A percentile compares a stretch with the other conserved stretches of the same genome.
phyloP scores from a whole-genome alignment of 495 filamentous ascomycete species.

The Penicillium silybi region DNA sequence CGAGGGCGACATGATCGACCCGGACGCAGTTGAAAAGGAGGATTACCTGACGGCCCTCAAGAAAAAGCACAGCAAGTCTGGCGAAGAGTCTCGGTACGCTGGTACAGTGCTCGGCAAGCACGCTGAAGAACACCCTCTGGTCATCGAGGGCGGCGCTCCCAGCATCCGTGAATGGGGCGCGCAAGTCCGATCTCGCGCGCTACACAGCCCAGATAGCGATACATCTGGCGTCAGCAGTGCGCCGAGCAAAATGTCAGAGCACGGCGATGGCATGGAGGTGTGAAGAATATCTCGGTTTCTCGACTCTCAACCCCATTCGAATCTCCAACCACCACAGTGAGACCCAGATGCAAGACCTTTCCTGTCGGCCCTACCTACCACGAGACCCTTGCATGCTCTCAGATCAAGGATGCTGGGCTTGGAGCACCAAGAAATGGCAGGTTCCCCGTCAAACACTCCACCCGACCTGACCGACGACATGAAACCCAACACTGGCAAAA shows the following conservation, averaged over 20 bases:
- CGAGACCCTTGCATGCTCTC: not conserved
- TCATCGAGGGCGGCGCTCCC: constrained; percentile 68
- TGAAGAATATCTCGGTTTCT: constrained; percentile 15
- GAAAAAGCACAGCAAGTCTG: constrained; percentile 79
- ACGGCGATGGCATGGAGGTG: constrained; percentile 33
- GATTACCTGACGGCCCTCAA: constrained; percentile 78
- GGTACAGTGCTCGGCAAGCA: constrained; percentile 73
- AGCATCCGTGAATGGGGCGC: constrained; percentile 64
- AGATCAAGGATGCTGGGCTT: not conserved
- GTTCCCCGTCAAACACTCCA: not conserved
- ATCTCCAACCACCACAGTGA: not conserved
- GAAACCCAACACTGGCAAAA: not conserved
- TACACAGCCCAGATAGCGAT: constrained; percentile 29
- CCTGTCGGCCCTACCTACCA: not conserved
- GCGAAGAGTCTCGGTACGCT: constrained; percentile 74
- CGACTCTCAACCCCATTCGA: not conserved
- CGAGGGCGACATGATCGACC: constrained; percentile 43
- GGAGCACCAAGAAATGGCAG: not conserved
- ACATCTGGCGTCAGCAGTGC: constrained; percentile 43
- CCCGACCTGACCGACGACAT: not conserved
- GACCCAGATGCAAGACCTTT: not conserved
- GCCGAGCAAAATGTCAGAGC: constrained; percentile 41
- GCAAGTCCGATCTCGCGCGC: constrained; percentile 33
- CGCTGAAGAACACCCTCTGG: constrained; percentile 61
- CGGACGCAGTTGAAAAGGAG: constrained; percentile 51